These are phyloP conservation scores for Moesziomyces globuligerus DNA, from an alignment of 1,284 basidiomycete species.

Conservation along the genomic window DNA sequence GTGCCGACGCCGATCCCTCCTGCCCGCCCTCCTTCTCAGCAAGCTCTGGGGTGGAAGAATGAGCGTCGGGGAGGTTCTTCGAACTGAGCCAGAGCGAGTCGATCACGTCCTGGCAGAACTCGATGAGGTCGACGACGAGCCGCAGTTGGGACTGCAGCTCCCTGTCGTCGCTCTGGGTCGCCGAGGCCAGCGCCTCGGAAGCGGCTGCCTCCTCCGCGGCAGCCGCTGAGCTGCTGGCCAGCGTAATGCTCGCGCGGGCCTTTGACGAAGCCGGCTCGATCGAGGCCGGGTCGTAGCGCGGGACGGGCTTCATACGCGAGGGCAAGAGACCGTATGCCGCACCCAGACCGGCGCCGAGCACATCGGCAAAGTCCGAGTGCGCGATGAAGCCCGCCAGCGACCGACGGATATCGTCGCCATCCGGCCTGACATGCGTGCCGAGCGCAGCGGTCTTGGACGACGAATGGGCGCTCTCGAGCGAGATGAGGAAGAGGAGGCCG, in stretches of 20 bases:
- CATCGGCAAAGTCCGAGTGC: conserved; percentile 95
- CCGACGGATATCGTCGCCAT: conserved; percentile 67
- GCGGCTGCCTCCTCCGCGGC: conserved; percentile 1
- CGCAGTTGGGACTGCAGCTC: conserved; percentile 85
- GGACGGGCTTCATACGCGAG: conserved; percentile 25
- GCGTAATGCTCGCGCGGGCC: conserved; percentile 19
- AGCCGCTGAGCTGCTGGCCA: conserved; percentile 34
- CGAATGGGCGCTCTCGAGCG: conserved; percentile 71
- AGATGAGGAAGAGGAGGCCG: conserved; percentile 89
- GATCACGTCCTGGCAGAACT: conserved; percentile 87
- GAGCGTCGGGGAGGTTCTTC: conserved; percentile 21
- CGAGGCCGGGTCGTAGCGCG: conserved; percentile 31
- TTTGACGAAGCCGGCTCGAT: conserved; percentile 12
- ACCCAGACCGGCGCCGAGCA: conserved; percentile 90
- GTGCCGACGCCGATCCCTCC: neutral
- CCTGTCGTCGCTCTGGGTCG: conserved; percentile 70
- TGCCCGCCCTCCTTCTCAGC: conserved; percentile 12
- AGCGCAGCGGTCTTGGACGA: neutral
- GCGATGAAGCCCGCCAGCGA: conserved; percentile 89
- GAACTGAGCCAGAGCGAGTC: conserved; percentile 37
- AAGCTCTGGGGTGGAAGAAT: neutral
- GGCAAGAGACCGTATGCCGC: conserved; percentile 93
- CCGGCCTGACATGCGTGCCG: conserved; percentile 16
- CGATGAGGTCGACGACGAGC: conserved; percentile 86
- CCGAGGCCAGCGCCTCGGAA: conserved; percentile 28